phyloP scores from a whole-genome alignment of 148 eudicot species.

The Vaccinium vitisidaea region DNA sequence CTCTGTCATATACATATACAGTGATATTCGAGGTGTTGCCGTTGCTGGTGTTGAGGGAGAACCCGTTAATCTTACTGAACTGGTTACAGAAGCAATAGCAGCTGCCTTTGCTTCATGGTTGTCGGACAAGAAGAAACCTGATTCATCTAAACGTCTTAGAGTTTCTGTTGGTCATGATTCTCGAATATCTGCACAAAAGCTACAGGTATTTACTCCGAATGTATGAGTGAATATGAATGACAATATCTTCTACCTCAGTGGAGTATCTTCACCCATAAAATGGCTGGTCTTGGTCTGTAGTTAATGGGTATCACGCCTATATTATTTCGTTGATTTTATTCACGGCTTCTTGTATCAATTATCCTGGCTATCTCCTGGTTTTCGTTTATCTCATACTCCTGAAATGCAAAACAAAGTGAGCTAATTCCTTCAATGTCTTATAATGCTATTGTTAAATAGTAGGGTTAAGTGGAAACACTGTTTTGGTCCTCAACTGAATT shows the following conservation, averaged over 20 bases:
- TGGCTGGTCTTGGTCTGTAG: background rate
- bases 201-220: conserved; percentile 55
- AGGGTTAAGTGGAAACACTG: background rate
- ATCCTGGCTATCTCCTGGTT: background rate
- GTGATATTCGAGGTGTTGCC: conserved; percentile 99
- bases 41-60: conserved; percentile 93
- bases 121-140: conserved; percentile 61
- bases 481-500: background rate
- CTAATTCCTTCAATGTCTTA: background rate
- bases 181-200: conserved; percentile 82
- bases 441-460: background rate
- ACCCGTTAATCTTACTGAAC: conserved; percentile 83
- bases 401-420: background rate
- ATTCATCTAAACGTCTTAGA: conserved; percentile 49
- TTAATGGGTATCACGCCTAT: background rate
- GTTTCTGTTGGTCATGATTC: conserved; percentile 95
- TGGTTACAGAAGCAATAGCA: conserved; percentile 94
- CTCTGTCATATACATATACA: conserved; percentile 16
- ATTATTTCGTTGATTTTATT: background rate
- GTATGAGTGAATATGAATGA: background rate
- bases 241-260: background rate
- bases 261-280: conserved; percentile 3
- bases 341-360: background rate
- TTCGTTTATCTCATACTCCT: background rate
- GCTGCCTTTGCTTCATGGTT: conserved; percentile 96